Percentiles rank a stretch among this genome's conserved stretches.
phyloP scores from a whole-genome alignment of 305 asterid genomes.

The Fraxinus dipetala region DNA sequence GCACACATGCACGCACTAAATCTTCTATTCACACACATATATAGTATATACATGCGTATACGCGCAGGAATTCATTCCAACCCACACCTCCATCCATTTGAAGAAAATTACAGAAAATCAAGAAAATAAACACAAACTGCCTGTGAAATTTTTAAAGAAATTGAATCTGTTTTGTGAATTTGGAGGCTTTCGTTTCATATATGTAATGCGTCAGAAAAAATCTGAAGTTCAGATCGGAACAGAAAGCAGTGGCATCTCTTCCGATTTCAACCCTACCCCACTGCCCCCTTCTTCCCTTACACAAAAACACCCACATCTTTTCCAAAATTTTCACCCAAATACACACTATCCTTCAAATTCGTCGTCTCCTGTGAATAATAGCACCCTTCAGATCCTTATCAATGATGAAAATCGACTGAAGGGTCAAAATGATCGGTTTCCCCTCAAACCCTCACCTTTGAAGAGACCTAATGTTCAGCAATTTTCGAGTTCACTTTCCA shows the following conservation, averaged over 20 bases:
- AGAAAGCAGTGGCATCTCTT: slow-evolving; percentile 97
- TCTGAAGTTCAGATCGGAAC: slow-evolving; percentile 99
- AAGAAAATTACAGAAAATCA: not conserved
- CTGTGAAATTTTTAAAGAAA: not conserved
- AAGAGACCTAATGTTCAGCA: slow-evolving; percentile 70
- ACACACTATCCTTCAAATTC: slow-evolving; percentile 31
- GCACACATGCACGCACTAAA: not conserved
- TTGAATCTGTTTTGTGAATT: not conserved
- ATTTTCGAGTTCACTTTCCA: slow-evolving; percentile 47
- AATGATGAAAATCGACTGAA: slow-evolving; percentile 42
- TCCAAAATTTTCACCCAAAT: slow-evolving; percentile 30
- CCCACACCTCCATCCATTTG: slow-evolving; percentile 12
- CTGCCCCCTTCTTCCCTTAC: slow-evolving; percentile 46
- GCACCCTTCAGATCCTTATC: slow-evolving; percentile 57
- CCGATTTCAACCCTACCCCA: slow-evolving; percentile 95
- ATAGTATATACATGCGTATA: not conserved
- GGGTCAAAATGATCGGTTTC: slow-evolving; percentile 46
- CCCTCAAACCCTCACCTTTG: slow-evolving; percentile 71
- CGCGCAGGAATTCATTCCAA: slow-evolving; percentile 2
- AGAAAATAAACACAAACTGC: not conserved
- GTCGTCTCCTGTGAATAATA: slow-evolving; percentile 24
- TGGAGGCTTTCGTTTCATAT: slow-evolving; percentile 26
- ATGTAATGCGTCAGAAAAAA: slow-evolving; percentile 99
- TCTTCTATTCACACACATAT: slow-evolving; percentile 22
- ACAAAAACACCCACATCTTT: slow-evolving; percentile 57